Evolutionary conservation across 306 rosid species (phyloP).

Genomic region (Rosa rugosa): DNA sequence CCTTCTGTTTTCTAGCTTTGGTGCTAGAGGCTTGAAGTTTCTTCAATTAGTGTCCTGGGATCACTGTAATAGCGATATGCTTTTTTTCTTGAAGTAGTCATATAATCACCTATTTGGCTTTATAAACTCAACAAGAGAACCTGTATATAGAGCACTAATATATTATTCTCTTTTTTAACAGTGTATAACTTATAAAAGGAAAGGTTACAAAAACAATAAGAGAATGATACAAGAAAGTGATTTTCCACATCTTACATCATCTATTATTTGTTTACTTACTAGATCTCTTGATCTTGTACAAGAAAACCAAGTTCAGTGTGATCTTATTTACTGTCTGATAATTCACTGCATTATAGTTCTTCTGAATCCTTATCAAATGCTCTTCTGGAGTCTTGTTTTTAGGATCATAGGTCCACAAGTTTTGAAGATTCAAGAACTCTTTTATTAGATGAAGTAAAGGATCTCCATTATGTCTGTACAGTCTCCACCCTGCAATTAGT

Average conservation of each 20-base stretch:
- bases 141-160: conserved; percentile 3
- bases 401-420: conserved; percentile 23
- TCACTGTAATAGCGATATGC: neutral
- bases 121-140: neutral
- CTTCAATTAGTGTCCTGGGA: neutral
- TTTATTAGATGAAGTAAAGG: conserved; percentile 24
- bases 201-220: conserved; percentile 19
- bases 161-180: conserved; percentile 15
- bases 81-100: neutral
- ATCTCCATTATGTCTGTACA: conserved; percentile 26
- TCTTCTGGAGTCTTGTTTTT: conserved; percentile 20
- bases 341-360: conserved; percentile 28
- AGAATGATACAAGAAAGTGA: conserved; percentile 25
- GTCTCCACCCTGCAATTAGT: conserved; percentile 7
- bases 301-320: conserved; percentile 13
- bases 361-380: conserved; percentile 23
- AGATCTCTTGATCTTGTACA: conserved; percentile 23
- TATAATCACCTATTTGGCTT: neutral
- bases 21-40: neutral
- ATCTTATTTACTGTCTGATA: conserved; percentile 16
- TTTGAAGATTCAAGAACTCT: conserved; percentile 17
- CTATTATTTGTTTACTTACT: conserved; percentile 18
- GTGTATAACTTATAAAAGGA: conserved; percentile 13
- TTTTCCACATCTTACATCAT: conserved; percentile 10
- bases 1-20: neutral